phyloP scores from a whole-genome alignment of 768 basidiomycete species.

The Tephrocybe sp. region DNA sequence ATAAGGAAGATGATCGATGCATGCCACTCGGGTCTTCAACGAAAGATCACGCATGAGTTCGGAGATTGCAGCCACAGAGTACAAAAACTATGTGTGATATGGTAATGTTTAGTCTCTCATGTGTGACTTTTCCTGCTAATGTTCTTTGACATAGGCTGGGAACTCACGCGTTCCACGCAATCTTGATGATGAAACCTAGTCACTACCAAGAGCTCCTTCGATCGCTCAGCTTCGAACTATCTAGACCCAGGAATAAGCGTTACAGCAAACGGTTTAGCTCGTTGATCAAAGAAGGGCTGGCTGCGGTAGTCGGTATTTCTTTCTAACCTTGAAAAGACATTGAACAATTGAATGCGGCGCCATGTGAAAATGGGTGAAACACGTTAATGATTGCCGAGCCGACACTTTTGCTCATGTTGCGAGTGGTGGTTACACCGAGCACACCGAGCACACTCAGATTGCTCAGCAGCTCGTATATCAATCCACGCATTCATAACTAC shows the following conservation, averaged over 20 bases:
- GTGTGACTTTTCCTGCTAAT: conserved; percentile 3
- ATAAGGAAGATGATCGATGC: conserved; percentile 62
- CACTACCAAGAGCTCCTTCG: conserved; percentile 48
- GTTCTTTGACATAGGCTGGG: conserved; percentile 62
- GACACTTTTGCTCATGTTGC: conserved; percentile 7
- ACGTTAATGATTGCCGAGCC: conserved; percentile 8
- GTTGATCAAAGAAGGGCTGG: conserved; percentile 48
- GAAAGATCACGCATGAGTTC: conserved; percentile 37
- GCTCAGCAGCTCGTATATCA: conserved; percentile 27
- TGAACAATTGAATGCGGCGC: background rate
- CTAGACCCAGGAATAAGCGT: conserved; percentile 41
- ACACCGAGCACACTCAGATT: conserved; percentile 27
- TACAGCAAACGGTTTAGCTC: conserved; percentile 44
- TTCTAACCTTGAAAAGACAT: conserved; percentile 8
- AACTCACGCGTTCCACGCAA: conserved; percentile 70
- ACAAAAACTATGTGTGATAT: conserved; percentile 52
- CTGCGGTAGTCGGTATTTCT: conserved; percentile 22
- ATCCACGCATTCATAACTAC: background rate
- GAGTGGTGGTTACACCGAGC: conserved; percentile 18
- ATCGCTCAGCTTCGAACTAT: conserved; percentile 50
- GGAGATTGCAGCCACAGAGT: conserved; percentile 39
- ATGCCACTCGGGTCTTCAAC: conserved; percentile 47
- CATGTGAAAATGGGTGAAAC: conserved; percentile 4
- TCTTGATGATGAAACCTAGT: conserved; percentile 55
- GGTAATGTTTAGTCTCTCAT: conserved; percentile 41